A percentile compares a stretch with the other conserved stretches of the same genome.
Conservation (phyloP, 345 rosid species). For the Arabidopsis arenosa region DNA sequence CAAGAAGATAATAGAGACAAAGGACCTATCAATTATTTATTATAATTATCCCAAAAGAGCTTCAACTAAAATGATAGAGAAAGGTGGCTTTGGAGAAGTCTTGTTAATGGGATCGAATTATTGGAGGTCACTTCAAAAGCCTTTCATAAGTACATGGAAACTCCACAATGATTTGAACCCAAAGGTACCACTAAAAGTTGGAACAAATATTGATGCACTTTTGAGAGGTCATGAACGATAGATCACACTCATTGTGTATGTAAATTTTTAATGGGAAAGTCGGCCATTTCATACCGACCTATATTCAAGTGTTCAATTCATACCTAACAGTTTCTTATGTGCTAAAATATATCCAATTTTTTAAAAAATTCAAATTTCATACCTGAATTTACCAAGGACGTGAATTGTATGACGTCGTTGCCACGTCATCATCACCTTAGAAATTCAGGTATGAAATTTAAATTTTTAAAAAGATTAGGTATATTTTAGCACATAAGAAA, state of each 20-base stretch:
- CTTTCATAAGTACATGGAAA: conserved; percentile 29
- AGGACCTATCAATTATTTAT: not conserved
- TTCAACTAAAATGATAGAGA: conserved; percentile 41
- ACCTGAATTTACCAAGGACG: no score
- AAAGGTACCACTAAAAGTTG: conserved; percentile 43
- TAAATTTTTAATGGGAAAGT: not conserved
- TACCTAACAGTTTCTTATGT: no score
- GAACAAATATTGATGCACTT: conserved; percentile 40
- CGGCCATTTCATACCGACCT: no score
- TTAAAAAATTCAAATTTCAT: no score
- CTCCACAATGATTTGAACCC: conserved; percentile 45
- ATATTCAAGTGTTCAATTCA: no score
- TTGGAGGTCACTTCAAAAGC: conserved; percentile 33
- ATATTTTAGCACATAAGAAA: no score
- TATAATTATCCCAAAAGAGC: conserved; percentile 14
- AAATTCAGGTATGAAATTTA: no score
- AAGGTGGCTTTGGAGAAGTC: conserved; percentile 44
- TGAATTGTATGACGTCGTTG: no score
- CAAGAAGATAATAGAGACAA: conserved; percentile 12
- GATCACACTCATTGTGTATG: conserved; percentile 13
- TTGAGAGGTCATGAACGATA: conserved; percentile 33
- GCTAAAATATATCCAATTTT: no score
- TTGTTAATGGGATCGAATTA: conserved; percentile 37
- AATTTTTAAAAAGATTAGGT: no score
- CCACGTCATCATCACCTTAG: no score